A percentile compares a stretch with the other conserved stretches of the same genome.
Evolutionary conservation across 1,139 yeast genomes (phyloP).

Genomic region (Taiozyma sp.): DNA sequence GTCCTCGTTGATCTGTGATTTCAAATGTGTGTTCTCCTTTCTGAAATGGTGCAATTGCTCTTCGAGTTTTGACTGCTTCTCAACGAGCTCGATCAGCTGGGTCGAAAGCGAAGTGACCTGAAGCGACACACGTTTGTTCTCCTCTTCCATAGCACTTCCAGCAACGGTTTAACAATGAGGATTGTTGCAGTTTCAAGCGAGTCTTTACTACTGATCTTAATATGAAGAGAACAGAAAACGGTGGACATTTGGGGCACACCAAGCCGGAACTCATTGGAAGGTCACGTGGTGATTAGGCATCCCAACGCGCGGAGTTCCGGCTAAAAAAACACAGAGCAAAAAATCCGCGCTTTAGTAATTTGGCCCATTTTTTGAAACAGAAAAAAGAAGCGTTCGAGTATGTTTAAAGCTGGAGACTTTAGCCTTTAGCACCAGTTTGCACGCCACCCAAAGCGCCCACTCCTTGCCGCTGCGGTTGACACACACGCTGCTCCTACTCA

Average conservation of each 20-base stretch:
- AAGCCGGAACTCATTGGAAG: neutral
- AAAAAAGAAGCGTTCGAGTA: neutral
- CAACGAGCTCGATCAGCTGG: slow-evolving; percentile 54
- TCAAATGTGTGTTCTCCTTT: slow-evolving; percentile 21
- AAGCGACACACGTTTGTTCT: slow-evolving; percentile 39
- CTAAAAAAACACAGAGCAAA: neutral
- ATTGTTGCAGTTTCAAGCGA: neutral
- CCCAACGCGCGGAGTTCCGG: neutral
- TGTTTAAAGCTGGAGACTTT: neutral
- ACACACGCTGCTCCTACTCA: neutral
- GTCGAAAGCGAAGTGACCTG: slow-evolving; percentile 56
- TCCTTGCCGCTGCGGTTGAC: neutral
- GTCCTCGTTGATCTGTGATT: slow-evolving; percentile 12
- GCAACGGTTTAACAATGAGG: neutral
- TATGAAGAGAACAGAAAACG: neutral
- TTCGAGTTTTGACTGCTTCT: slow-evolving; percentile 50
- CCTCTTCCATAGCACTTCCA: slow-evolving; percentile 23
- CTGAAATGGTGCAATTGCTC: slow-evolving; percentile 26
- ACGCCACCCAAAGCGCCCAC: neutral
- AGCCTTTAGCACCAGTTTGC: neutral
- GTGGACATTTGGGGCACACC: neutral
- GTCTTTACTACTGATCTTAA: neutral
- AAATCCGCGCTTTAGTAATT: neutral
- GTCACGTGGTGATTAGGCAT: neutral
- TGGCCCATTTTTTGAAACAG: neutral